These are phyloP conservation scores for Allium fistulosum DNA, from an alignment of 106 monocot genomes.

Conservation along the genomic window DNA sequence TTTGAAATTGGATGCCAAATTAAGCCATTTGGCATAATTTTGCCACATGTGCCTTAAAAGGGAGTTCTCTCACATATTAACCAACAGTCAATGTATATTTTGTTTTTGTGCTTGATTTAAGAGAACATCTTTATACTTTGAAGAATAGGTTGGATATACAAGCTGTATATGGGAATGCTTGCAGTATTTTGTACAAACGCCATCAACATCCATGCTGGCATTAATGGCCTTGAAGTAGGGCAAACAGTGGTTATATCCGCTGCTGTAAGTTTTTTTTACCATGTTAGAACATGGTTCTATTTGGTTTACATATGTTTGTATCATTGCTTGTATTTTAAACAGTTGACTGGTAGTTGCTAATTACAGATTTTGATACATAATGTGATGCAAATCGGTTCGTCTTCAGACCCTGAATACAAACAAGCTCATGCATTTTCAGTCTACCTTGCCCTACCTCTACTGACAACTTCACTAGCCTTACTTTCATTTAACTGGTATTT, in stretches of 20 bases:
- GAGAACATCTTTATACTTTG: background rate
- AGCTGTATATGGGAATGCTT: conserved; percentile 85
- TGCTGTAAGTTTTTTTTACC: conserved; percentile 43
- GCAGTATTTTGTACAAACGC: conserved; percentile 94
- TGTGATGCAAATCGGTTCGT: conserved; percentile 93
- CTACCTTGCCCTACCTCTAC: conserved; percentile 56
- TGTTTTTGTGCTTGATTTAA: too few relatives aligned
- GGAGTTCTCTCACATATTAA: too few relatives aligned
- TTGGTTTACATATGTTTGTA: background rate
- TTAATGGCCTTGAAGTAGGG: conserved; percentile 93
- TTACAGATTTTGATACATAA: conserved; percentile 92
- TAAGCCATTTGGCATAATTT: too few relatives aligned
- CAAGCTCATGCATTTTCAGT: conserved; percentile 97
- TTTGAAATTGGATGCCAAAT: too few relatives aligned
- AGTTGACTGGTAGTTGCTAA: conserved; percentile 2
- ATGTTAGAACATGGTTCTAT: background rate
- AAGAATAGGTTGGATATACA: conserved; percentile 77
- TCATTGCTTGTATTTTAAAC: background rate
- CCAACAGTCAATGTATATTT: too few relatives aligned
- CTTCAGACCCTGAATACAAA: conserved; percentile 55
- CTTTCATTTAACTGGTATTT: conserved; percentile 88
- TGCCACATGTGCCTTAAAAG: too few relatives aligned
- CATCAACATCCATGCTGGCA: conserved; percentile 88
- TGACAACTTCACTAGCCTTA: conserved; percentile 84
- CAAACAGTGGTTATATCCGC: conserved; percentile 91